Percentiles rank a stretch among this genome's conserved stretches.
Evolutionary conservation across 2,329 filamentous ascomycete species (phyloP).

Genomic region (Hirsutella rhossiliensis): DNA sequence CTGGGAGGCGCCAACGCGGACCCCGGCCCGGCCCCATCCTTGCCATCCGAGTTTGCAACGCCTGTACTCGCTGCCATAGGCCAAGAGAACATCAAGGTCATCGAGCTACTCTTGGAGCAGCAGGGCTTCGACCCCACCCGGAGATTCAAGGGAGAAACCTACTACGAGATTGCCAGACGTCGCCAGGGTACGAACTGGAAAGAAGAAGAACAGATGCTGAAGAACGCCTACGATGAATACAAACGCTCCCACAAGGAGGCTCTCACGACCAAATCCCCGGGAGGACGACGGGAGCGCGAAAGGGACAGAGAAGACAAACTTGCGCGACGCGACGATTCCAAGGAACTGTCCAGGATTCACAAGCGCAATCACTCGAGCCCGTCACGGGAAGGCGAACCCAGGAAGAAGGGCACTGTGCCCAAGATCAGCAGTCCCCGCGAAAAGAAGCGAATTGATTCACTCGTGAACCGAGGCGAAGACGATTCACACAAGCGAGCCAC

Average conservation of each 20-base stretch:
- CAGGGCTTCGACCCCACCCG: slow-evolving; percentile 72
- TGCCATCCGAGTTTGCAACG: slow-evolving; percentile 63
- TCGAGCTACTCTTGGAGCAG: slow-evolving; percentile 68
- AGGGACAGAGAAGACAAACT: slow-evolving; percentile 31
- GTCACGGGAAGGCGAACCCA: slow-evolving; percentile 28
- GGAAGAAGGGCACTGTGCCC: slow-evolving; percentile 26
- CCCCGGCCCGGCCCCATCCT: slow-evolving; percentile 50
- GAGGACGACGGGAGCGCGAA: slow-evolving; percentile 24
- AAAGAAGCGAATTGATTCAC: slow-evolving; percentile 32
- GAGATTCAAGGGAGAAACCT: slow-evolving; percentile 64
- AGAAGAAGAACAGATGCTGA: slow-evolving; percentile 72
- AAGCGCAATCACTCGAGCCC: slow-evolving; percentile 39
- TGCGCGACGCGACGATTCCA: slow-evolving; percentile 28
- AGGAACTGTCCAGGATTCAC: slow-evolving; percentile 28
- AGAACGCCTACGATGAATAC: slow-evolving; percentile 59
- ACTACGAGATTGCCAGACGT: slow-evolving; percentile 76
- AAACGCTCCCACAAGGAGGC: slow-evolving; percentile 38
- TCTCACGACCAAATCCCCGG: slow-evolving; percentile 38
- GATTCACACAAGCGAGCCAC: slow-evolving; percentile 37
- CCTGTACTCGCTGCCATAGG: slow-evolving; percentile 93
- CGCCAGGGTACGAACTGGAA: slow-evolving; percentile 82
- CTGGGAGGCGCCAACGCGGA: slow-evolving; percentile 56
- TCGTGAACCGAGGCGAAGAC: slow-evolving; percentile 32
- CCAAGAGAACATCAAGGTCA: slow-evolving; percentile 72
- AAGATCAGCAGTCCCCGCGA: slow-evolving; percentile 34